phyloP scores from a whole-genome alignment of 78 protist genomes.

The Cavenderia fasciculata region DNA sequence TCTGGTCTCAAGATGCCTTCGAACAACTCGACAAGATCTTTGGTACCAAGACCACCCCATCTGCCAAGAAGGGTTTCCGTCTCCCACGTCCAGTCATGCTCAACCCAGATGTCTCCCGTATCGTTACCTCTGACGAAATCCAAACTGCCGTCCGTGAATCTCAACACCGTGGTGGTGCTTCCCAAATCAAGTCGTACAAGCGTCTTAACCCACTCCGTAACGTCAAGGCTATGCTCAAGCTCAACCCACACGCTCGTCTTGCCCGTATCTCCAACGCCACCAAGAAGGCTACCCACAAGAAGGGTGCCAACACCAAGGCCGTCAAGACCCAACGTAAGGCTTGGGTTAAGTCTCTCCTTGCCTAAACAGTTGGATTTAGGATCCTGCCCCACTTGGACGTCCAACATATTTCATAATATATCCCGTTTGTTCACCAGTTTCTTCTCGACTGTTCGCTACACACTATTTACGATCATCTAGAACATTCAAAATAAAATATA shows the following conservation, averaged over 20 bases:
- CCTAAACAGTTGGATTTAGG: not conserved
- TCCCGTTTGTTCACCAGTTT: too few species aligned
- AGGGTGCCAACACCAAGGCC: conserved; percentile 19
- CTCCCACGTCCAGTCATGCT: conserved; percentile 95
- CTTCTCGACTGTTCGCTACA: too few species aligned
- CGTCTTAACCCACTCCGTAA: conserved; percentile 95
- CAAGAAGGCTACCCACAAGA: conserved; percentile 16
- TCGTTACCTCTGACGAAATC: conserved; percentile 98
- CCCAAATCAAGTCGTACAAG: conserved; percentile 10
- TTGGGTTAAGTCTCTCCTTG: not conserved
- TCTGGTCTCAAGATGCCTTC: conserved; percentile 99
- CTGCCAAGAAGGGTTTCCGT: conserved; percentile 88
- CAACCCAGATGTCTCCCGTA: conserved; percentile 95
- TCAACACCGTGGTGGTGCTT: conserved; percentile 19
- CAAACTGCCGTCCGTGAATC: conserved; percentile 86
- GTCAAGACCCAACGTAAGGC: conserved; percentile 1
- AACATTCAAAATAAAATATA: too few species aligned
- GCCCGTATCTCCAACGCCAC: conserved; percentile 3
- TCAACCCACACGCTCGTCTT: conserved; percentile 94
- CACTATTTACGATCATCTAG: too few species aligned
- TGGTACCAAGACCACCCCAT: conserved; percentile 81
- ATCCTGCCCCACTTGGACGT: not conserved
- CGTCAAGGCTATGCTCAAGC: conserved; percentile 72
- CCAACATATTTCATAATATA: too few species aligned
- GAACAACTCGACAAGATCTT: conserved; percentile 91